A percentile compares a stretch with the other conserved stretches of the same genome.
Conservation (phyloP, 495 filamentous ascomycete species). For the Letharia columbiana region DNA sequence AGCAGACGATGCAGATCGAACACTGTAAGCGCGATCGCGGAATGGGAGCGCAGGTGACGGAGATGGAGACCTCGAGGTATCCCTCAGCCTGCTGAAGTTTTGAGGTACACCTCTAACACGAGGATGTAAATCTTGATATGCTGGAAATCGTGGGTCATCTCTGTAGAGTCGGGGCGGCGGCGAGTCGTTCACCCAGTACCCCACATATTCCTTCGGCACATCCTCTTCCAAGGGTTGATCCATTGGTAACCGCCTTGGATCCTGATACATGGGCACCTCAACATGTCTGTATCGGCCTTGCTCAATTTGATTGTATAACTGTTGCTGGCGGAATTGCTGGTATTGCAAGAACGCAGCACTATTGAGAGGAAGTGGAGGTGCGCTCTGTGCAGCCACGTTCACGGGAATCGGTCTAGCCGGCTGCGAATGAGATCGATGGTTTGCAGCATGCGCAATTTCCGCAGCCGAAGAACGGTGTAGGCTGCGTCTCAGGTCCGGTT, state of each 20-base stretch:
- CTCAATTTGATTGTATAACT: constrained; percentile 20
- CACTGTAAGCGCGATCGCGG: constrained; percentile 27
- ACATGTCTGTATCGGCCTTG: constrained; percentile 26
- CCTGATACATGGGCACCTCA: constrained; percentile 23
- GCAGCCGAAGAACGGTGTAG: constrained; percentile 48
- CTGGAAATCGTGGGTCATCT: constrained; percentile 39
- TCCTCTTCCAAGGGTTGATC: constrained; percentile 35
- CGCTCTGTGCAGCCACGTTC: constrained; percentile 13
- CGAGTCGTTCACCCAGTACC: constrained; percentile 54
- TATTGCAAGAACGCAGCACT: constrained; percentile 35
- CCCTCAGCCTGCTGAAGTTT: constrained; percentile 34
- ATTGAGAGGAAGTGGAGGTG: constrained; percentile 30
- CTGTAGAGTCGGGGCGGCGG: constrained; percentile 44
- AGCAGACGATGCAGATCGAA: constrained; percentile 26
- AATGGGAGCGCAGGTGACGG: constrained; percentile 29
- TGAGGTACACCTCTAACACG: constrained; percentile 41
- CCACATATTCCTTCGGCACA: constrained; percentile 52
- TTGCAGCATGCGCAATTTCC: constrained; percentile 43
- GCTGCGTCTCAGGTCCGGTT: constrained; percentile 50
- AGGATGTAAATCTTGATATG: constrained; percentile 40
- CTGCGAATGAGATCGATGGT: constrained; percentile 56
- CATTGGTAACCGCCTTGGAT: constrained; percentile 19
- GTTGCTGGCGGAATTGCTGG: constrained; percentile 27
- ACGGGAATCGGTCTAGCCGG: constrained; percentile 48
- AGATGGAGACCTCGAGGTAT: constrained; percentile 35